Conservation (phyloP, 1,139 yeast species). For the Pichia sp. region DNA sequence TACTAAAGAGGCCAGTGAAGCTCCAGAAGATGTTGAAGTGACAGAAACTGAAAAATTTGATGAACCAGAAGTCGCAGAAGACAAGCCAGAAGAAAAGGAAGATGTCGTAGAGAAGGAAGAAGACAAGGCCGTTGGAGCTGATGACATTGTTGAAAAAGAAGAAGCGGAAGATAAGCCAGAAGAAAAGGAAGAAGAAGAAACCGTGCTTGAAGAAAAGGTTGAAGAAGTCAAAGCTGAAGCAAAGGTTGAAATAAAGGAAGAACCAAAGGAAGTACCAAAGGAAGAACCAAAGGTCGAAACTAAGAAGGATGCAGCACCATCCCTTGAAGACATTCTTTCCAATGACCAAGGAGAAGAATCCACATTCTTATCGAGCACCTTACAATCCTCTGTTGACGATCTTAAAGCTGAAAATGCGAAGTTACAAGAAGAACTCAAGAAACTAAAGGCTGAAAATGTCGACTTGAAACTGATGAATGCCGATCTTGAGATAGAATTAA, state of each 20-base stretch:
- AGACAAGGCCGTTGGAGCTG: neutral
- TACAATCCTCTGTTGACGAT: slow-evolving; percentile 19
- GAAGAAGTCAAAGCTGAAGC: neutral
- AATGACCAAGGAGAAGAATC: slow-evolving; percentile 20
- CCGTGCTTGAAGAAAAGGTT: neutral
- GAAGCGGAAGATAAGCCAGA: neutral
- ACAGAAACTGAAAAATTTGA: slow-evolving; percentile 7
- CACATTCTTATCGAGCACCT: slow-evolving; percentile 20
- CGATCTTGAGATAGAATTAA: slow-evolving; percentile 28
- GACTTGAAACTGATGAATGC: slow-evolving; percentile 27
- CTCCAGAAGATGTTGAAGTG: neutral
- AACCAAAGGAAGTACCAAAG: neutral
- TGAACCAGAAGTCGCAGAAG: neutral
- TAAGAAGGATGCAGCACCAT: neutral
- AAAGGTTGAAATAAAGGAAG: neutral
- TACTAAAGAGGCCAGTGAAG: neutral
- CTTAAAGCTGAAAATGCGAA: slow-evolving; percentile 18
- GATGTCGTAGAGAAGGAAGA: neutral
- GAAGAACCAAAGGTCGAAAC: neutral
- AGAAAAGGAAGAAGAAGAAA: neutral
- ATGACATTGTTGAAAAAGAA: neutral
- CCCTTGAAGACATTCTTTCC: slow-evolving; percentile 23
- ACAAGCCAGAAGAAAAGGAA: slow-evolving; percentile 11
- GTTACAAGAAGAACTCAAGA: slow-evolving; percentile 14
- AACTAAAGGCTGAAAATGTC: slow-evolving; percentile 21